These are phyloP conservation scores for Cucumis variabilis DNA, from an alignment of 331 rosid genomes.

Conservation along the genomic window DNA sequence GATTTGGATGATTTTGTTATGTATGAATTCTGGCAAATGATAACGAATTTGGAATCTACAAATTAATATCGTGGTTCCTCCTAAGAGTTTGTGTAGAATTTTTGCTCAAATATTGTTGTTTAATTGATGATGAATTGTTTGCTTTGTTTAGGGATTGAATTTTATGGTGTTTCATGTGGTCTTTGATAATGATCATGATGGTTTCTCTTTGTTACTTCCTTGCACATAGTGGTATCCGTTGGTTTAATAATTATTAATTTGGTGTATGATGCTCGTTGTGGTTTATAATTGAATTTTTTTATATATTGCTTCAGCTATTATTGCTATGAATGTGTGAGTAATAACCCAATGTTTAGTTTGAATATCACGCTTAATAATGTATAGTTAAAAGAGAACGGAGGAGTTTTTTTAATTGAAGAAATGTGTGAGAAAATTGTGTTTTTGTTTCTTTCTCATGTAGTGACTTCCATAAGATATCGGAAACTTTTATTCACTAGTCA, in stretches of 20 bases:
- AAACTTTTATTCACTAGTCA: too few relatives aligned
- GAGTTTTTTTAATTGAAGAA: not conserved
- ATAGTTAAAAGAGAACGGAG: not conserved
- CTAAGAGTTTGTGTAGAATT: not conserved
- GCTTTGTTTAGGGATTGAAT: not conserved
- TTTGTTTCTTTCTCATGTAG: not conserved
- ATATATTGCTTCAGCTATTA: not conserved
- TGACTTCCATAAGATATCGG: not conserved
- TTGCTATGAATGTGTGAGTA: not conserved
- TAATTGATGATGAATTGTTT: not conserved
- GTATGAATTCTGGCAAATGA: not conserved
- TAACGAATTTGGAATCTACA: not conserved
- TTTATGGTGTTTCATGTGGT: not conserved
- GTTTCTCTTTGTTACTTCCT: not conserved
- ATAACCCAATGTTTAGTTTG: not conserved
- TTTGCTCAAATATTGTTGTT: not conserved
- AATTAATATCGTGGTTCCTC: not conserved
- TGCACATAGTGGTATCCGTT: not conserved
- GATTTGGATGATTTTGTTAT: not conserved
- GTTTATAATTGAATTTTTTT: not conserved
- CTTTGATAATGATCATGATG: not conserved
- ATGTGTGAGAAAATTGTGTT: not conserved
- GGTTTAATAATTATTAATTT: constrained; percentile 17
- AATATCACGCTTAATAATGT: not conserved
- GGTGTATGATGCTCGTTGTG: constrained; percentile 6